Base-by-base conservation (phyloP, 257 asterid species). In the Marsdenia floribunda region DNA sequence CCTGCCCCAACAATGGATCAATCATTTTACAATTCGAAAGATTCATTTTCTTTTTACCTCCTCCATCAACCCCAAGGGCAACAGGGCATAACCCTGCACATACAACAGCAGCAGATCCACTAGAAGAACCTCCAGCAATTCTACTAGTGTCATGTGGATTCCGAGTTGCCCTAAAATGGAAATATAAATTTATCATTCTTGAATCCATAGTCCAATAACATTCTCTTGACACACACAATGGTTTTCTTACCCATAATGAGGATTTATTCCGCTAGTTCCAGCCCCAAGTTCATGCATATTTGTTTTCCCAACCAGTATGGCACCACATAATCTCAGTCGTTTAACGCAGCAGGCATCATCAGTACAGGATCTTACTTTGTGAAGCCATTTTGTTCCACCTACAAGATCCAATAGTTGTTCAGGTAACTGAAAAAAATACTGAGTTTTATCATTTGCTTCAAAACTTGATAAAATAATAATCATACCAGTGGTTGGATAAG, bases 281-380 rank as follows among this genome's bases (percentile, higher is more conserved):
- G 96, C 96, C 74, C 98, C 98, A 59, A 93, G 96, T 82, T 93
- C 98, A 60, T 93, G 98, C 98, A 93, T 93, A 66, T 91, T 93
- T 26, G 98, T 90, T 75, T 93, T 93, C n/a, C 98, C 98, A 2
- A 91, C 88, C 18, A 91, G 76, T 55, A 93, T 75, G 75, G 98
- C 96, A 47, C 98, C 98, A 68, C 98, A 93, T 67, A 75, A 76
- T n/a, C 98, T 77, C 63, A 93, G 85, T 16, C 94, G 90, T 54
- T 77, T 83, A 57, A 93, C 94, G 44, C 98, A 93, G 26, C 83
- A 80, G 0, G 98, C 96, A 73, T 93, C 98, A 1, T 83, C 85
- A 19, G 57, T 75, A 47, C 97, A 93, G 8, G 75, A 64, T 77
- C 97, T 82, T 16, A 83, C 90, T 82, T 88, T 87, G 76, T 91